Percentiles rank a stretch among this genome's conserved stretches.
These are phyloP conservation scores for Neurospora crassa DNA, from an alignment of 2,329 filamentous ascomycete species.

Conservation along the genomic window DNA sequence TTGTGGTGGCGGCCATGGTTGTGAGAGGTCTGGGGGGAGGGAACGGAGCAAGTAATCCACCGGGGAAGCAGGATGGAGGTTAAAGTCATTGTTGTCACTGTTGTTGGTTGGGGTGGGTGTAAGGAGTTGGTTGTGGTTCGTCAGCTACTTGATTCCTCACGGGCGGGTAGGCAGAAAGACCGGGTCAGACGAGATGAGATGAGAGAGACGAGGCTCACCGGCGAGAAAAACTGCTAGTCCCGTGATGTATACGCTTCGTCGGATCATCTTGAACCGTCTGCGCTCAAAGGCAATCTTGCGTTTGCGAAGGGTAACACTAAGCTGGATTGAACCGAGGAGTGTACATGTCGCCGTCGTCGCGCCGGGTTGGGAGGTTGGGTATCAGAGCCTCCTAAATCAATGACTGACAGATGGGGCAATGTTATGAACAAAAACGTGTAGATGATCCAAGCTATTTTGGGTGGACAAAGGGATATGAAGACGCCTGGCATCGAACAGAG, in stretches of 20 bases:
- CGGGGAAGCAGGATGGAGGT: conserved; percentile 57
- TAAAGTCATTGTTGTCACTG: conserved; percentile 60
- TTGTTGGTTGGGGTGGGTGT: not conserved
- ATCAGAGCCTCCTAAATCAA: not conserved
- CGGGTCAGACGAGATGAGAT: not conserved
- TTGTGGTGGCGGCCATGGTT: not conserved
- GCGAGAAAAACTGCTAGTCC: conserved; percentile 33
- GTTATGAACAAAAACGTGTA: not conserved
- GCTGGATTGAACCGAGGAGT: no score
- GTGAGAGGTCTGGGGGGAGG: conserved; percentile 27
- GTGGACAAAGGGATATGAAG: not conserved
- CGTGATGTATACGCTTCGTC: conserved; percentile 32
- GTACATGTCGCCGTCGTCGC: no score
- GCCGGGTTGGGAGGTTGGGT: not conserved
- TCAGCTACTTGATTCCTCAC: not conserved
- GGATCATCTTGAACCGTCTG: conserved; percentile 29
- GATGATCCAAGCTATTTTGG: not conserved
- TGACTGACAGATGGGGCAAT: not conserved
- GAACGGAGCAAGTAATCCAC: conserved; percentile 59
- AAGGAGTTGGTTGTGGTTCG: conserved; percentile 1
- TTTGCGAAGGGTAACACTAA: not conserved
- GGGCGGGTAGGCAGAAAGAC: no score
- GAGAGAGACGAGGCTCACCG: conserved; percentile 26
- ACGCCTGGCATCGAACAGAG: not conserved
- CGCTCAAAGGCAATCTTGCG: not conserved